phyloP scores from a whole-genome alignment of 352 stramenopile genomes.

The Phytophthora multivora region DNA sequence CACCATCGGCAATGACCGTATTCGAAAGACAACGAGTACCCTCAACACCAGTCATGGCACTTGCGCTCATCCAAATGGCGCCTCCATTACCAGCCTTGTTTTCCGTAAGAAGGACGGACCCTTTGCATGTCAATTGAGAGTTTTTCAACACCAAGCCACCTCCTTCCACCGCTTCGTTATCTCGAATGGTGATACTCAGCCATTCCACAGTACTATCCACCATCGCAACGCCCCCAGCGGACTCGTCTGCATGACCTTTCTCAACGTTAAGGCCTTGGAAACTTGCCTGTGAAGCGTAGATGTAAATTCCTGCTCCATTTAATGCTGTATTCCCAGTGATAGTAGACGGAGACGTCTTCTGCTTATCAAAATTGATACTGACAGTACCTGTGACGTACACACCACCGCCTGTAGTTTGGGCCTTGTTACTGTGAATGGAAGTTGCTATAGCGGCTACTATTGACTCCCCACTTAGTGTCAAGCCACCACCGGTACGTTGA shows the following conservation, averaged over 20 bases:
- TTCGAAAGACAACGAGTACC: constrained; percentile 19
- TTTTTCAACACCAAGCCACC: constrained; percentile 25
- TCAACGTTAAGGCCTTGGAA: constrained; percentile 11
- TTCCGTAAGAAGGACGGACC: constrained; percentile 6
- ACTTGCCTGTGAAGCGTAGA: constrained; percentile 18
- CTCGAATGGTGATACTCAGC: constrained; percentile 21
- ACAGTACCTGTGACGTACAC: constrained; percentile 18
- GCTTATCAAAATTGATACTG: constrained; percentile 14
- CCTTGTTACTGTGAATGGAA: constrained; percentile 16
- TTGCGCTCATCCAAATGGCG: constrained; percentile 19
- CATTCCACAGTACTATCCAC: constrained; percentile 24
- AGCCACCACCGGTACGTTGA: constrained; percentile 13
- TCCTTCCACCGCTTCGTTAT: constrained; percentile 22
- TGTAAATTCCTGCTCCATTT: constrained; percentile 38
- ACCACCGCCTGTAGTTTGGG: constrained; percentile 17
- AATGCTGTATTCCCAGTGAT: constrained; percentile 31
- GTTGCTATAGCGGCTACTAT: constrained; percentile 3
- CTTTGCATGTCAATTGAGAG: constrained; percentile 17
- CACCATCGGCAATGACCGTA: constrained; percentile 11
- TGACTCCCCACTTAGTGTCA: constrained; percentile 13
- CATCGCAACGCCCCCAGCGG: constrained; percentile 27
- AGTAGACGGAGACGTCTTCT: constrained; percentile 5
- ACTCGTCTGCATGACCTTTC: constrained; percentile 16
- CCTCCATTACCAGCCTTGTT: constrained; percentile 22
- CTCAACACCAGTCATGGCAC: constrained; percentile 17